phyloP scores from a whole-genome alignment of 345 rosid genomes.

The Camelina neglecta region DNA sequence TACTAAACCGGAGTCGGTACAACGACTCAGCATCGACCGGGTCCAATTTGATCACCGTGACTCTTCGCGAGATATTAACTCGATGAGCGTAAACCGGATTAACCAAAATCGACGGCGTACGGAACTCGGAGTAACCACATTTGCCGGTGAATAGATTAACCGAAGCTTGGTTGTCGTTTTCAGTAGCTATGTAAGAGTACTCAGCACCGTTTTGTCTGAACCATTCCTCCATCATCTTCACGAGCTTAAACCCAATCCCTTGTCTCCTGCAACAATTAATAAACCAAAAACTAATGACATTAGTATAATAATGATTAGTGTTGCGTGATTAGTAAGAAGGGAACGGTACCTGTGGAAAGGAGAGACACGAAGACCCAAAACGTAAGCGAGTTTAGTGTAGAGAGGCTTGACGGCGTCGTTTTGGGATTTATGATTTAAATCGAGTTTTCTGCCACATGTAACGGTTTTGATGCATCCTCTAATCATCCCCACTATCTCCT shows the following conservation, averaged over 20 bases:
- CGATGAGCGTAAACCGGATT: slow-evolving; percentile 91
- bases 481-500: slow-evolving; percentile 86
- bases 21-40: slow-evolving; percentile 68
- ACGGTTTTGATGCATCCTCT: slow-evolving; percentile 95
- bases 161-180: slow-evolving; percentile 85
- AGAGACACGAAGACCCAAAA: slow-evolving; percentile 92
- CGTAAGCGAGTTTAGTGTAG: slow-evolving; percentile 85
- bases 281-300: background rate
- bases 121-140: slow-evolving; percentile 89
- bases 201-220: slow-evolving; percentile 83
- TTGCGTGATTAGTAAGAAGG: slow-evolving; percentile 11
- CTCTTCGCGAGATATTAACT: slow-evolving; percentile 46
- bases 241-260: slow-evolving; percentile 84
- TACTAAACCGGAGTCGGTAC: slow-evolving; percentile 76
- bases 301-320: too few relatives aligned
- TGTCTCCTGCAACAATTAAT: slow-evolving; percentile 57
- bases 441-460: slow-evolving; percentile 74
- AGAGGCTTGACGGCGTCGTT: slow-evolving; percentile 40
- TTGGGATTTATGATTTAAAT: slow-evolving; percentile 30
- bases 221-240: slow-evolving; percentile 74
- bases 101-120: slow-evolving; percentile 83
- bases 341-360: slow-evolving; percentile 70
- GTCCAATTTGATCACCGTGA: slow-evolving; percentile 53
- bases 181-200: slow-evolving; percentile 91
- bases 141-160: slow-evolving; percentile 78